Evolutionary conservation across 495 filamentous ascomycete genomes (phyloP), one percentile per base, ranked within the genome.

Genomic region (Parathielavia appendiculata): DNA sequence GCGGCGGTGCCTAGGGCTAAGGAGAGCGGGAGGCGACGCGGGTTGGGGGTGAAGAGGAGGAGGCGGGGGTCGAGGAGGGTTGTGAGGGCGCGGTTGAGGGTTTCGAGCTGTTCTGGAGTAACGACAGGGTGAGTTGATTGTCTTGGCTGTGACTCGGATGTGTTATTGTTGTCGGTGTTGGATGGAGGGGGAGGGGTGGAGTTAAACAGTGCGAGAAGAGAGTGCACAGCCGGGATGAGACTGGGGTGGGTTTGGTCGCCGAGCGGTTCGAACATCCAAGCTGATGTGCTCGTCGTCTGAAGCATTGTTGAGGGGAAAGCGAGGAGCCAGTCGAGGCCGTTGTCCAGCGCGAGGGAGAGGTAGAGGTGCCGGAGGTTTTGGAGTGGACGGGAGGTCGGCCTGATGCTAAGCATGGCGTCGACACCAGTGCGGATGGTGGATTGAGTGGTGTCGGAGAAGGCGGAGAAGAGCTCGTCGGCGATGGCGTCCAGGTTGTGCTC

Each of bases 1-100:
- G 30, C 46, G 36, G 22, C 50, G 40, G 43, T 48, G 0, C 41
- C 46, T 8, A 43, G 22, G 19, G 14, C 16, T 2, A 38, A 7
- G 26, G 45, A 32, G 1, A 58, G 22, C 10, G 53, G 54, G 14
- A 62, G 48, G 8, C 32, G 46, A 12, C 56, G 66, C 4, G 60
- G 49, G 16, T 17, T 30, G 32, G 23, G 4, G 30, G 36, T 32
- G 30, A 61, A 22, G 38, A 61, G 19, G 7, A 14, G n/a, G 34
- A 67, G 47, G 14, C 65, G 53, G 1, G 62, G 62, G 51, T 67
- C 59, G 46, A 64, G 45, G 16, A 67, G 20, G 40, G 46, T 50
- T 5, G 59, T 56, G 14, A 63, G 39, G 46, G 53, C 54, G 16
- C 35, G 19, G 35, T 41, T 54, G 7, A 20, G 9, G 13, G 26